Percentiles rank a stretch among this genome's conserved stretches.
Evolutionary conservation across 2,329 filamentous ascomycete species (phyloP).

Genomic region (Penicillium sp.): DNA sequence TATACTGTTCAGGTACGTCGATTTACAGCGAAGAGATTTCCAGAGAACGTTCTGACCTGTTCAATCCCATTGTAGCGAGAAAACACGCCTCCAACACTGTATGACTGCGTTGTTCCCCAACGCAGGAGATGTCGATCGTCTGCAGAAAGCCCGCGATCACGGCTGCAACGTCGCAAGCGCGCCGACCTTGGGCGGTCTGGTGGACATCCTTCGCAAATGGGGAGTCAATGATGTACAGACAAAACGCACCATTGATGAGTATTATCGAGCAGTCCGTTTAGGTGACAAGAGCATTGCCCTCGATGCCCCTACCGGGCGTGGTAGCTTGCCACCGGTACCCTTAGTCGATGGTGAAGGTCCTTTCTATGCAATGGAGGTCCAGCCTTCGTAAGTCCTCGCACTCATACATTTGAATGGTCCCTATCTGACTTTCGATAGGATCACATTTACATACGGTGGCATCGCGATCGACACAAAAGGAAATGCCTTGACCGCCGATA

Average conservation of each 20-base stretch:
- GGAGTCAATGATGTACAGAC: conserved; percentile 21
- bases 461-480: conserved; percentile 25
- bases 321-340: conserved; percentile 14
- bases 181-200: conserved; percentile 15
- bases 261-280: conserved; percentile 18
- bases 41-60: neutral
- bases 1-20: conserved; percentile 24
- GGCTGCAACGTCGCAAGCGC: conserved; percentile 28
- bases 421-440: conserved; percentile 12
- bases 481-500: conserved; percentile 25
- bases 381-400: conserved; percentile 26
- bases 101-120: conserved; percentile 25
- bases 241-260: conserved; percentile 22
- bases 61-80: conserved; percentile 14
- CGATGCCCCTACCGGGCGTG: conserved; percentile 18
- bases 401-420: rapidly evolving
- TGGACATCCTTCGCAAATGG: conserved; percentile 21
- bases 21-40: neutral
- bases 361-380: conserved; percentile 31
- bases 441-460: conserved; percentile 32
- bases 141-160: conserved; percentile 26
- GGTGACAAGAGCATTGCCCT: conserved; percentile 10
- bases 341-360: conserved; percentile 27
- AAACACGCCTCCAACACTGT: conserved; percentile 24
- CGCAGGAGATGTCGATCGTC: conserved; percentile 28